A percentile compares a stretch with the other conserved stretches of the same genome.
These are phyloP conservation scores for Psidium guajava DNA, from an alignment of 345 rosid genomes.

Conservation along the genomic window DNA sequence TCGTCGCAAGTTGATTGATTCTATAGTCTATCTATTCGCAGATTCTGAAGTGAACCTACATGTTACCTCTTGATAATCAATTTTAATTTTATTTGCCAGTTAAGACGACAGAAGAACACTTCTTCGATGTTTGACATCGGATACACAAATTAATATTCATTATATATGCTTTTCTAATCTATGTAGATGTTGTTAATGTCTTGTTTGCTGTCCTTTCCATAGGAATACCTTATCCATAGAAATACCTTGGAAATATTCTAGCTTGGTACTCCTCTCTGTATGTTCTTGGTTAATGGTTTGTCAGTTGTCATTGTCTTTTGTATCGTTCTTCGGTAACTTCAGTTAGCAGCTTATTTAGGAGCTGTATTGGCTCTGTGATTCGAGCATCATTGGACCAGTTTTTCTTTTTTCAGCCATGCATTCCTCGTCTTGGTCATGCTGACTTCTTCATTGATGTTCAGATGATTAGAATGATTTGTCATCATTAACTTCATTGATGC, in stretches of 20 bases:
- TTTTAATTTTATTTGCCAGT: neutral
- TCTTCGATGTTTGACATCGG: neutral
- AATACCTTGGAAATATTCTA: neutral
- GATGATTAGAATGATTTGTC: neutral
- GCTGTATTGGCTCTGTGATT: neutral
- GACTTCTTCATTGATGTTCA: neutral
- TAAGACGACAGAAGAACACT: neutral
- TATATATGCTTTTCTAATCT: neutral
- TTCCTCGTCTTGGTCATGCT: neutral
- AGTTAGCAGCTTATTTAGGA: neutral
- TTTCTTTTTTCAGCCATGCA: neutral
- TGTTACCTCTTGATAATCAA: neutral
- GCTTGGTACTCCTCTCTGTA: neutral
- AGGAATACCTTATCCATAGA: neutral
- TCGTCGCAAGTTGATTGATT: neutral
- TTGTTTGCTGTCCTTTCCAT: neutral
- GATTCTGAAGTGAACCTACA: neutral
- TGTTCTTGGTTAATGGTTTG: neutral
- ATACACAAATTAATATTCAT: neutral
- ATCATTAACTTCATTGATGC: neutral
- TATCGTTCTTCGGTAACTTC: neutral
- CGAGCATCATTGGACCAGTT: neutral
- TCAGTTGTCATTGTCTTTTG: neutral
- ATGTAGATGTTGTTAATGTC: neutral
- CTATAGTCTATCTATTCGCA: neutral